A percentile compares a stretch with the other conserved stretches of the same genome.
Conservation (phyloP, 805 yeast genomes). For the Candida arabinofermentans region DNA sequence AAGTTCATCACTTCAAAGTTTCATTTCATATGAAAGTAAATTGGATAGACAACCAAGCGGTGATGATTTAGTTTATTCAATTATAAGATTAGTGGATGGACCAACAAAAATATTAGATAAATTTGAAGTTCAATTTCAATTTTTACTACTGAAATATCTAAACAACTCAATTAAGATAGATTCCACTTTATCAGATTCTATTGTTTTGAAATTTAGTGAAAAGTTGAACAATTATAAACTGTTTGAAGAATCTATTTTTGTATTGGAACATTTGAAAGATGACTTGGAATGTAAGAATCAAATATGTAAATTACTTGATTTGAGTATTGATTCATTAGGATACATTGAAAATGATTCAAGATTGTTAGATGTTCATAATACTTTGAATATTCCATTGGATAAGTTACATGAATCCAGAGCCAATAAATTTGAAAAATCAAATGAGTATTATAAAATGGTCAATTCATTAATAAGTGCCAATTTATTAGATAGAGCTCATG, state of each 20-base stretch:
- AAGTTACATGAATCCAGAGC: slow-evolving; percentile 60
- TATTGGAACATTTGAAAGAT: slow-evolving; percentile 51
- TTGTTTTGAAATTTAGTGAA: slow-evolving; percentile 39
- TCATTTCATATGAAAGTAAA: slow-evolving; percentile 11
- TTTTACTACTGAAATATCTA: slow-evolving; percentile 22
- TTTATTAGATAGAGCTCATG: slow-evolving; percentile 61
- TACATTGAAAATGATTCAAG: slow-evolving; percentile 27
- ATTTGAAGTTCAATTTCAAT: slow-evolving; percentile 22
- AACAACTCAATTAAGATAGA: slow-evolving; percentile 19
- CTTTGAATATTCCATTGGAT: slow-evolving; percentile 44
- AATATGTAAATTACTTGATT: slow-evolving; percentile 36
- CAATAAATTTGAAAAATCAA: slow-evolving; percentile 42
- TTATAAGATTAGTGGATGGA: slow-evolving; percentile 11
- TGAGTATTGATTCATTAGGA: slow-evolving; percentile 28
- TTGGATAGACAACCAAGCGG: slow-evolving; percentile 7
- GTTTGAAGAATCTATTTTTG: slow-evolving; percentile 59
- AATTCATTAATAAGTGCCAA: slow-evolving; percentile 59
- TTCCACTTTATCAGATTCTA: slow-evolving; percentile 12
- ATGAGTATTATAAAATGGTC: slow-evolving; percentile 57
- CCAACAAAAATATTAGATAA: slow-evolving; percentile 8
- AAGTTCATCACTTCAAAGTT: slow-evolving; percentile 28
- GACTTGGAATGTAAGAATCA: slow-evolving; percentile 41
- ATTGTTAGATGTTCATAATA: slow-evolving; percentile 34
- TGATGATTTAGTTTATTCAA: slow-evolving; percentile 12
- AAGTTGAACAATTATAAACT: slow-evolving; percentile 45